Base-by-base conservation (phyloP, 148 eudicot genomes). In the Vaccinium vitisidaea region DNA sequence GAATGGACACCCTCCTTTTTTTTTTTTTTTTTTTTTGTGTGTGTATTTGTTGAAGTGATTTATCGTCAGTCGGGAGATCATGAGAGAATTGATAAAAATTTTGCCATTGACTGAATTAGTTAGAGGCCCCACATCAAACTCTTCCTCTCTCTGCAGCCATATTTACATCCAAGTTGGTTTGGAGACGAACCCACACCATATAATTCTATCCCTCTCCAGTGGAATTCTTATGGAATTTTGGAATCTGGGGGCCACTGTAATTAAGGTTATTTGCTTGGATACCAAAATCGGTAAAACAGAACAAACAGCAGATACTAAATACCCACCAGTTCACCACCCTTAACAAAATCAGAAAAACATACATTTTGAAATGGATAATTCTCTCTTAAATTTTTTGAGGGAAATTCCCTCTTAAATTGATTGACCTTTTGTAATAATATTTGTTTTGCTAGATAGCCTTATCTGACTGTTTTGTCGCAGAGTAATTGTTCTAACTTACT, bases 201-300 rank as follows among this genome's bases (percentile, higher is more conserved):
- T 58, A 83, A 23, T 55, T 32, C 8, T 11, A 32, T 21, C 54
- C 58, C 79, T 18, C 70, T 86, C 83, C 0, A 25, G 79, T 77
- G 19, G 65, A 55, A 65, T 58, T 87, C 63, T 18, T 70, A 63
- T 77, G 56, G 56, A 73, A 61, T 83, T 83, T 19, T 84, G 9
- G 87, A 86, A 77, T 0, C 32, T 74, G 13, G 52, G 90, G 90
- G 52, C 88, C 88, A 88, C 83, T 6, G 59, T 61, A n/a, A 86
- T 82, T 82, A 85, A 87, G 48, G 80, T 82, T 82, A 55, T 53
- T 80, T 74, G 75, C 54, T 86, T 81, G 78, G 2, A 19, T 83
- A 59, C 81, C 86, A 81, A 84, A 86, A 76, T 8, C 12, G 74
- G 88, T 71, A 25, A 49, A 81, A 56, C 5, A 48, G 15, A 54